Conservation (phyloP, 2,329 filamentous ascomycete species). For the Cercospora sp. region DNA sequence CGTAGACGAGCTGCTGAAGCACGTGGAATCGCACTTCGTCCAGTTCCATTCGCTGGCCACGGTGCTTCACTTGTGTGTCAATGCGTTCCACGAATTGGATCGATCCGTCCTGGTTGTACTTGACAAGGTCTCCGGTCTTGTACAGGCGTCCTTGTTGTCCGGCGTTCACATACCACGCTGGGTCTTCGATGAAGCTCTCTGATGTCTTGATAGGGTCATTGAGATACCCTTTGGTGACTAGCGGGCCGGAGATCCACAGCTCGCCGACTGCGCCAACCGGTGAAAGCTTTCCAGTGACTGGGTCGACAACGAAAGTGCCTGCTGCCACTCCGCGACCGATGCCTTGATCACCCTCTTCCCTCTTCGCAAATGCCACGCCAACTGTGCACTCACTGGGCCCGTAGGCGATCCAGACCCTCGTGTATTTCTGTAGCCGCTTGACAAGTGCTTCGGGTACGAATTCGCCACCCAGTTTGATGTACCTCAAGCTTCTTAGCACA, state of each 20-base stretch:
- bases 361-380: constrained; percentile 3
- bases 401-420: background rate
- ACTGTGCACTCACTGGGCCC: constrained; percentile 6
- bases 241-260: constrained; percentile 47
- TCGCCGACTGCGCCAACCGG: constrained; percentile 51
- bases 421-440: background rate
- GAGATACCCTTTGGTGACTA: constrained; percentile 47
- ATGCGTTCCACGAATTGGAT: constrained; percentile 26
- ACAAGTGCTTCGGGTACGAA: background rate
- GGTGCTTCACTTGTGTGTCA: constrained; percentile 28
- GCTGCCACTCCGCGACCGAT: constrained; percentile 3
- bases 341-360: background rate
- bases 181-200: background rate
- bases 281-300: constrained; percentile 26
- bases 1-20: background rate
- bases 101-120: constrained; percentile 22
- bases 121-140: constrained; percentile 5
- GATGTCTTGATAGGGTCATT: constrained; percentile 39
- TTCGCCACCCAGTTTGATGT: background rate
- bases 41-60: constrained; percentile 28
- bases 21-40: constrained; percentile 21
- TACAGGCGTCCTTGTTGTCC: background rate
- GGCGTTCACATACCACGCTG: background rate
- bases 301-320: constrained; percentile 4
- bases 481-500: background rate